phyloP scores from a whole-genome alignment of 2,329 filamentous ascomycete species.

The Pseudonectria foliicola region DNA sequence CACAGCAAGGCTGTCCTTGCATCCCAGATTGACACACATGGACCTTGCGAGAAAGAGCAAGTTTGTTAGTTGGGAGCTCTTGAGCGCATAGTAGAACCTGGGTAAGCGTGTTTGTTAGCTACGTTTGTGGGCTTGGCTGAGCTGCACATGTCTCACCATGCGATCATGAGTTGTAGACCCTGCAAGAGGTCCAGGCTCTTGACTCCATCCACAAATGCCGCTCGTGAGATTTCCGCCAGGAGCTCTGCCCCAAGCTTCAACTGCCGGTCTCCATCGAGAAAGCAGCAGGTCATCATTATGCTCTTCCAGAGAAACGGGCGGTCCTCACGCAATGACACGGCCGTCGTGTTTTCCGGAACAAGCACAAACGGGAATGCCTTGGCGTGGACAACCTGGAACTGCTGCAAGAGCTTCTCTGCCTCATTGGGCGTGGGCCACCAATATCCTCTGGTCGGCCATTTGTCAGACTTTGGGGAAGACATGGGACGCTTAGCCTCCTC shows the following conservation, averaged over 20 bases:
- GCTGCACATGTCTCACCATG: constrained; percentile 31
- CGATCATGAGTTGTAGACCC: constrained; percentile 36
- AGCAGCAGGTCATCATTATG: constrained; percentile 37
- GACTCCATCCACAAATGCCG: constrained; percentile 33
- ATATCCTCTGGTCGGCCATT: constrained; percentile 19
- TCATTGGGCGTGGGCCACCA: constrained; percentile 37
- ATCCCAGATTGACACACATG: constrained; percentile 36
- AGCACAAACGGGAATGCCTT: constrained; percentile 40
- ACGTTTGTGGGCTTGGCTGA: no score
- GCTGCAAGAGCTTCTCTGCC: constrained; percentile 31
- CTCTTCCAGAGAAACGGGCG: constrained; percentile 43
- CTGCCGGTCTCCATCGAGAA: constrained; percentile 38
- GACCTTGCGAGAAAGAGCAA: constrained; percentile 41
- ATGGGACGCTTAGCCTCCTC: constrained; percentile 7
- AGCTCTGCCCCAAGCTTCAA: constrained; percentile 36
- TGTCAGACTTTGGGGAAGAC: constrained; percentile 6
- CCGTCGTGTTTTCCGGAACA: constrained; percentile 29
- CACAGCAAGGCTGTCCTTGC: constrained; percentile 18
- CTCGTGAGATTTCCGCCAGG: constrained; percentile 34
- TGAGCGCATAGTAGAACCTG: constrained; percentile 42
- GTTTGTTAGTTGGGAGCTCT: constrained; percentile 43
- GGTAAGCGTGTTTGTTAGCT: constrained; percentile 7
- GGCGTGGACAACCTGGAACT: constrained; percentile 28
- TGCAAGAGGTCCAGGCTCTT: constrained; percentile 42
- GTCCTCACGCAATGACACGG: constrained; percentile 29